Percentiles rank a stretch among this genome's conserved stretches.
Conservation (phyloP, 768 basidiomycete genomes). For the Fistulinella prunicolor region DNA sequence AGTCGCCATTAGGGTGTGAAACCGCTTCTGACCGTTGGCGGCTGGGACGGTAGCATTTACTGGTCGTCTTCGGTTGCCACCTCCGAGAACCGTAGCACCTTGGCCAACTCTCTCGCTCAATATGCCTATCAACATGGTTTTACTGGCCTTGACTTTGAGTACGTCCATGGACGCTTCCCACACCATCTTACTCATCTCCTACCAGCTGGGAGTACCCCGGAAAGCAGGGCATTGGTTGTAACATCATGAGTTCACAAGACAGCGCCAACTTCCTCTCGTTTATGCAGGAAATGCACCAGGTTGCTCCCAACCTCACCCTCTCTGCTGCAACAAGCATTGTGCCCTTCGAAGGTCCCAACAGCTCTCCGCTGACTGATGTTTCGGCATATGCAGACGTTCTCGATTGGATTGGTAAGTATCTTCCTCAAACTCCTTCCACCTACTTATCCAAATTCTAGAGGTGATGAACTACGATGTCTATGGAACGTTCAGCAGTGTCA, state of each 20-base stretch:
- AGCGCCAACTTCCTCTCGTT: conserved; percentile 77
- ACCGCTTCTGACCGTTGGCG: conserved; percentile 60
- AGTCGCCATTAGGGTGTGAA: conserved; percentile 43
- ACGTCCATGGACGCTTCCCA: conserved; percentile 20
- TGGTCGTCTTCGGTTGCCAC: conserved; percentile 60
- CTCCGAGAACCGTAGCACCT: conserved; percentile 51
- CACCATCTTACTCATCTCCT: background rate
- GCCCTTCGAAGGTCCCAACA: conserved; percentile 62
- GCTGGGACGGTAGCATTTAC: conserved; percentile 62
- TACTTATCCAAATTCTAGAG: conserved; percentile 38
- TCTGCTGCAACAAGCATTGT: conserved; percentile 66
- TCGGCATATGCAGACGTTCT: conserved; percentile 63
- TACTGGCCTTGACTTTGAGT: conserved; percentile 72
- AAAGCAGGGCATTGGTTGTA: conserved; percentile 65
- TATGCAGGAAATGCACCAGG: conserved; percentile 63
- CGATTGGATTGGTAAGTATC: conserved; percentile 61
- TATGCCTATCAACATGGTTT: conserved; percentile 50
- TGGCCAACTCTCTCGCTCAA: conserved; percentile 51
- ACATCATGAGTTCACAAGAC: conserved; percentile 59
- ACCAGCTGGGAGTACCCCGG: conserved; percentile 88
- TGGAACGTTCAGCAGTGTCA: conserved; percentile 50
- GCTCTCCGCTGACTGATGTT: conserved; percentile 58
- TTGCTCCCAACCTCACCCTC: conserved; percentile 58
- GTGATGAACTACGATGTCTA: conserved; percentile 73
- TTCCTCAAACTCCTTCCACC: accelerated